phyloP scores from a whole-genome alignment of 1,284 basidiomycete species.

The Rhodotorula sp. region DNA sequence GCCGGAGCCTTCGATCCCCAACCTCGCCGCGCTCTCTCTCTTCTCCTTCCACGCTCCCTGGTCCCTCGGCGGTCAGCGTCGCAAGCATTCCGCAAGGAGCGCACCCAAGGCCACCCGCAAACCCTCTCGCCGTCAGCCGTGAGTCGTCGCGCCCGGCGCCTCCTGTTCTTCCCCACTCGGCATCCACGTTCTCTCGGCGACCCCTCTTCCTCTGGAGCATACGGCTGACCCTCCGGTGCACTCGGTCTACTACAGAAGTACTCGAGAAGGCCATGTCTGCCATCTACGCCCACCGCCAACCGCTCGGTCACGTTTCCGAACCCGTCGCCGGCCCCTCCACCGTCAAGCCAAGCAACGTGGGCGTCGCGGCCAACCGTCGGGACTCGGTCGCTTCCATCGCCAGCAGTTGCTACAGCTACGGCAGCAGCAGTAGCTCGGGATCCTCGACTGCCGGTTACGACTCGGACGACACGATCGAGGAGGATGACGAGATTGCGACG shows the following conservation, averaged over 20 bases:
- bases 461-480: conserved; percentile 24
- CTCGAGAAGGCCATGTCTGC: no score
- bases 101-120: neutral
- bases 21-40: neutral
- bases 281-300: no score
- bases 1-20: neutral
- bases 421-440: conserved; percentile 14
- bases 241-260: neutral
- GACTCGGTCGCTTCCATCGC: conserved; percentile 13
- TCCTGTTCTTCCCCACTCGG: neutral
- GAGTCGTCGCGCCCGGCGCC: no score
- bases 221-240: no score
- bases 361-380: conserved; percentile 4
- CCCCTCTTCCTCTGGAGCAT: no score
- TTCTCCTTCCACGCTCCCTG: neutral
- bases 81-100: neutral
- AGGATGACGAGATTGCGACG: conserved; percentile 23
- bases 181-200: neutral
- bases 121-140: neutral
- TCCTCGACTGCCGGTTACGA: conserved; percentile 7
- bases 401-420: conserved; percentile 16
- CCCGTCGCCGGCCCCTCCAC: neutral
- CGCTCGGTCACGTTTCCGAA: neutral
- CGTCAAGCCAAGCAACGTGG: conserved; percentile 5
- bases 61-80: neutral